phyloP scores from a whole-genome alignment of 1,284 basidiomycete genomes.

The Coniferiporia sulphurascens region DNA sequence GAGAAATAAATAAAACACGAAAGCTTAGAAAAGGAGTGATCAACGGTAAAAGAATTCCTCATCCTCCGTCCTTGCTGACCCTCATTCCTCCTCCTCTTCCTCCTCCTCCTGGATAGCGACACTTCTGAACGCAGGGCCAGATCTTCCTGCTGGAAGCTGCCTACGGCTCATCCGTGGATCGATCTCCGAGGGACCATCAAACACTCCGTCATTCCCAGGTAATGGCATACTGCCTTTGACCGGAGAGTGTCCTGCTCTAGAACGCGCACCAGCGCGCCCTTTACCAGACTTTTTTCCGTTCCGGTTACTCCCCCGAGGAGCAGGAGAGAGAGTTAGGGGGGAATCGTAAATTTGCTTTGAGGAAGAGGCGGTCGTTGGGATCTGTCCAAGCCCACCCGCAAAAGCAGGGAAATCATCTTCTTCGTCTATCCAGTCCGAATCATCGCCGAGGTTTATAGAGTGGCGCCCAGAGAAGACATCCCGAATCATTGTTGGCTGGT shows the following conservation, averaged over 20 bases:
- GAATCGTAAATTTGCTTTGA: conserved; percentile 24
- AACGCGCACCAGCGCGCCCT: conserved; percentile 4
- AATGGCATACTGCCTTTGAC: conserved; percentile 53
- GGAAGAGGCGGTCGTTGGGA: conserved; percentile 37
- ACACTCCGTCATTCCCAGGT: conserved; percentile 40
- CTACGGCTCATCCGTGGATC: conserved; percentile 46
- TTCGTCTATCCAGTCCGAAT: conserved; percentile 76
- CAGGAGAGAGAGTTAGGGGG: conserved; percentile 27
- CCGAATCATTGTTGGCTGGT: conserved; percentile 47
- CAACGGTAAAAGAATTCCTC: neutral
- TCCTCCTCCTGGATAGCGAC: conserved; percentile 74
- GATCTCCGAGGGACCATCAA: conserved; percentile 33
- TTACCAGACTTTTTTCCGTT: conserved; percentile 9
- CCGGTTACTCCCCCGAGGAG: conserved; percentile 18
- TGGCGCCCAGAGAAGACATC: conserved; percentile 72
- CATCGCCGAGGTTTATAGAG: conserved; percentile 59
- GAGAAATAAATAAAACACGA: neutral
- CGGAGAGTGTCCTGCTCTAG: conserved; percentile 53
- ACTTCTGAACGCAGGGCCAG: conserved; percentile 55
- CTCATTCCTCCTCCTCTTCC: conserved; percentile 57
- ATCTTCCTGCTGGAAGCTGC: conserved; percentile 56
- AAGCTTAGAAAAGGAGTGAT: neutral
- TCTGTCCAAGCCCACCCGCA: conserved; percentile 73
- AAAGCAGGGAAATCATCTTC: conserved; percentile 74
- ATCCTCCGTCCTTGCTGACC: neutral